Percentiles rank a stretch among this genome's conserved stretches.
Evolutionary conservation across 129 eudicot genomes (phyloP).

Genomic region (Flaveria trinervia): DNA sequence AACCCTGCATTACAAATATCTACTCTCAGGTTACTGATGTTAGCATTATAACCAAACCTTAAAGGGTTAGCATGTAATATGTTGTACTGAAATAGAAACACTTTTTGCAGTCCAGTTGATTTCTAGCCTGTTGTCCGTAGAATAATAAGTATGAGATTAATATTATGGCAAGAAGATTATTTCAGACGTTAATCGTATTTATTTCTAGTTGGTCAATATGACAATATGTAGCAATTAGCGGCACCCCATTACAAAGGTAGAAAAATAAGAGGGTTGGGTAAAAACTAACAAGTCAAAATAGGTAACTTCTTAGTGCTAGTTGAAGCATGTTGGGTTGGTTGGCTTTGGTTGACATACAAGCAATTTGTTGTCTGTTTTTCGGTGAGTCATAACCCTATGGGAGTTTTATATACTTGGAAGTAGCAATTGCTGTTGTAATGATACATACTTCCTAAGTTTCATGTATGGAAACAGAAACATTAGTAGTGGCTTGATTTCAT

Average conservation of each 20-base stretch:
- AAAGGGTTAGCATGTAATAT: slow-evolving; percentile 22
- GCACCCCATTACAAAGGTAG: background rate
- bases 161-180: background rate
- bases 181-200: background rate
- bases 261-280: background rate
- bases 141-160: background rate
- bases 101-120: slow-evolving; percentile 2
- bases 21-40: slow-evolving; percentile 10
- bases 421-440: too few species aligned
- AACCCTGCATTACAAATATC: background rate
- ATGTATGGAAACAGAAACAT: too few species aligned
- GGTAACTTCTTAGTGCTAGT: too few species aligned
- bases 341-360: too few species aligned
- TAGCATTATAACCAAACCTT: slow-evolving; percentile 12
- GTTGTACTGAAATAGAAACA: background rate
- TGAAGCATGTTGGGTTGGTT: too few species aligned
- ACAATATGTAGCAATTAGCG: background rate
- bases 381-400: too few species aligned
- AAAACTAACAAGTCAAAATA: background rate
- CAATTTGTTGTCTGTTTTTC: too few species aligned
- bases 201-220: background rate
- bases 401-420: too few species aligned
- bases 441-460: too few species aligned
- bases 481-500: too few species aligned
- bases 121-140: background rate